Evolutionary conservation across 2,329 filamentous ascomycete genomes (phyloP).

Genomic region (Tolypocladium tundrense): DNA sequence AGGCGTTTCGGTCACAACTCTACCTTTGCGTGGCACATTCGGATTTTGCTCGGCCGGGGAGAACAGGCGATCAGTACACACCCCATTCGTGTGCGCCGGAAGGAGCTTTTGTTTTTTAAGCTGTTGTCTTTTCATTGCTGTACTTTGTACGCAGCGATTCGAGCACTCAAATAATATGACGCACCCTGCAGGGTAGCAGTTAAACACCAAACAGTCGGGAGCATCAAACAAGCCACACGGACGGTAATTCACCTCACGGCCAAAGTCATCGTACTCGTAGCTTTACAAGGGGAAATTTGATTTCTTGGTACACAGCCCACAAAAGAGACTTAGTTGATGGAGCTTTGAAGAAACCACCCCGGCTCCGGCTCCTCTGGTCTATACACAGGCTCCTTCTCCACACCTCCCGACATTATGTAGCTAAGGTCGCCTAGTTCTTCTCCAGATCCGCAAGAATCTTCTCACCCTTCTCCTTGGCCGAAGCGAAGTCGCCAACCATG

Average conservation of each 20-base stretch:
- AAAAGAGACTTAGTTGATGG: constrained; percentile 43
- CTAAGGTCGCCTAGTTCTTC: constrained; percentile 36
- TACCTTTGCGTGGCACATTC: not conserved
- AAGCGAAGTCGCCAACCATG: constrained; percentile 96
- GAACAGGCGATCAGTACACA: not conserved
- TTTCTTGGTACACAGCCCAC: constrained; percentile 54
- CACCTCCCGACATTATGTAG: constrained; percentile 25
- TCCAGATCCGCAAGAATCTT: constrained; percentile 98
- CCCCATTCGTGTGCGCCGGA: not conserved
- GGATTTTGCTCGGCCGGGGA: not conserved
- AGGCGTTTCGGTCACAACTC: not conserved
- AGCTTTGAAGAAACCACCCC: constrained; percentile 40
- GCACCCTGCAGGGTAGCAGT: not conserved
- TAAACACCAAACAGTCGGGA: not conserved
- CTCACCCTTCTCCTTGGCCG: constrained; percentile 92
- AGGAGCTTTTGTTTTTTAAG: not conserved
- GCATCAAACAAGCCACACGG: too few species aligned
- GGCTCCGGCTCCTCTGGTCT: constrained; percentile 43
- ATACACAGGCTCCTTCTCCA: constrained; percentile 40
- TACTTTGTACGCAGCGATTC: not conserved
- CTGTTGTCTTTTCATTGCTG: too few species aligned
- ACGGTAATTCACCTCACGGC: not conserved
- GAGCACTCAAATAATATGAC: not conserved
- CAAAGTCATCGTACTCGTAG: not conserved
- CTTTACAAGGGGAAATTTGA: constrained; percentile 33